These are phyloP conservation scores for Tulasnella sp. DNA, from an alignment of 768 basidiomycete species.

Conservation along the genomic window DNA sequence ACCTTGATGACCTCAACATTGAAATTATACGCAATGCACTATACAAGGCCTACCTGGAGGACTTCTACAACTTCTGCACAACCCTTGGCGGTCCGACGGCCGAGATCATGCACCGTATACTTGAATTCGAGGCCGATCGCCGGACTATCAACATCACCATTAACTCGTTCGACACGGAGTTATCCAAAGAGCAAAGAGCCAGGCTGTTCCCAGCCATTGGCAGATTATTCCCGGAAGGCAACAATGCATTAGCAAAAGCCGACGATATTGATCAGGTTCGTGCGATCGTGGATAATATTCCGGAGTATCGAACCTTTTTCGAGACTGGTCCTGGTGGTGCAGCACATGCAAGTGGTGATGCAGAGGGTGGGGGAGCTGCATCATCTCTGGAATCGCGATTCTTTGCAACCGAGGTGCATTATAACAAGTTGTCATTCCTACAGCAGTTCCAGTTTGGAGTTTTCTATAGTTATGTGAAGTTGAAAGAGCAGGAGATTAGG, in stretches of 20 bases:
- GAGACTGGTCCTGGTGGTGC: conserved; percentile 18
- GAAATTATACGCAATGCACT: conserved; percentile 99
- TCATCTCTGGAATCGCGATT: conserved; percentile 83
- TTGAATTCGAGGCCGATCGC: conserved; percentile 93
- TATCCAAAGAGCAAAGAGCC: conserved; percentile 89
- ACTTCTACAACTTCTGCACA: conserved; percentile 76
- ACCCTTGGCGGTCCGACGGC: conserved; percentile 73
- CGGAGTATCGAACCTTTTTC: conserved; percentile 88
- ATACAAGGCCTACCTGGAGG: conserved; percentile 97
- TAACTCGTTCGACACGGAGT: conserved; percentile 94
- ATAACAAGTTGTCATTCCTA: conserved; percentile 90
- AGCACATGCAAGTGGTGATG: no score
- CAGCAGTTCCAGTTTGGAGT: conserved; percentile 95
- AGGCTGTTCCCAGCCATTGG: conserved; percentile 91
- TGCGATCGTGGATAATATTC: conserved; percentile 68
- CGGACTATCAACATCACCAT: conserved; percentile 97
- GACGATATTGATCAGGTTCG: conserved; percentile 94
- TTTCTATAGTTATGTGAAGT: conserved; percentile 83
- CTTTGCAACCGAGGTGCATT: conserved; percentile 82
- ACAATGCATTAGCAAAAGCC: conserved; percentile 83
- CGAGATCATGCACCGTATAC: conserved; percentile 83
- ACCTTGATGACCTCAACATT: conserved; percentile 97
- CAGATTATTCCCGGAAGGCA: conserved; percentile 87
- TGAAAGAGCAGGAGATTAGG: conserved; percentile 84
- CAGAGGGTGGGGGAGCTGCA: conserved; percentile 28